phyloP scores from a whole-genome alignment of 345 rosid species.

The Melaleuca alternifolia region DNA sequence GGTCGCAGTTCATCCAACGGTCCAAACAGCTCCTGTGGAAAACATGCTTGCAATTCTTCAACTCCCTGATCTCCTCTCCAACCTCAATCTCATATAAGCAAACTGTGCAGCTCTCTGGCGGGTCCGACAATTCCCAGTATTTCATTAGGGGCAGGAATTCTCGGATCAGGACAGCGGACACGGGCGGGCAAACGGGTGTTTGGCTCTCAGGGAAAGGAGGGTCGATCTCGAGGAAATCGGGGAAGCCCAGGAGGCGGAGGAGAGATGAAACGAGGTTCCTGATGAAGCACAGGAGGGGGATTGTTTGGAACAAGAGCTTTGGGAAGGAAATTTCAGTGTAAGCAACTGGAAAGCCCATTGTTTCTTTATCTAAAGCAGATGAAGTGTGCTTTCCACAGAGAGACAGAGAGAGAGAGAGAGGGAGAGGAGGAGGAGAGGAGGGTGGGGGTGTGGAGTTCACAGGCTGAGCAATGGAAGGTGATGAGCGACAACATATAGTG shows the following conservation, averaged over 20 bases:
- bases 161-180: slow-evolving; percentile 65
- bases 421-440: background rate
- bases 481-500: background rate
- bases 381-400: background rate
- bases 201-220: slow-evolving; percentile 25
- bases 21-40: slow-evolving; percentile 80
- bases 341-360: slow-evolving; percentile 86
- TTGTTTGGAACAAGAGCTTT: slow-evolving; percentile 57
- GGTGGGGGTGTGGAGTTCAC: background rate
- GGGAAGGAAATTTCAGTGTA: slow-evolving; percentile 77
- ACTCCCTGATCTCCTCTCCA: slow-evolving; percentile 69
- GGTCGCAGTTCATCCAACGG: slow-evolving; percentile 96
- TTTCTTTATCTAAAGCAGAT: background rate
- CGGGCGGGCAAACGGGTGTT: slow-evolving; percentile 25
- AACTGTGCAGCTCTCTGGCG: slow-evolving; percentile 77
- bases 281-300: slow-evolving; percentile 55
- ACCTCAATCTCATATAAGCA: slow-evolving; percentile 73
- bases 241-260: slow-evolving; percentile 52
- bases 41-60: slow-evolving; percentile 69
- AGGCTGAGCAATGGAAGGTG: background rate
- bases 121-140: slow-evolving; percentile 43
- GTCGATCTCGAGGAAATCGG: slow-evolving; percentile 69
- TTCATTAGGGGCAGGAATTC: slow-evolving; percentile 68
- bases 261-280: slow-evolving; percentile 39
- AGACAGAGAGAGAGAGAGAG: background rate